A percentile compares a stretch with the other conserved stretches of the same genome.
phyloP scores from a whole-genome alignment of 2,329 filamentous ascomycete species.

The Sphaerulina musiva region DNA sequence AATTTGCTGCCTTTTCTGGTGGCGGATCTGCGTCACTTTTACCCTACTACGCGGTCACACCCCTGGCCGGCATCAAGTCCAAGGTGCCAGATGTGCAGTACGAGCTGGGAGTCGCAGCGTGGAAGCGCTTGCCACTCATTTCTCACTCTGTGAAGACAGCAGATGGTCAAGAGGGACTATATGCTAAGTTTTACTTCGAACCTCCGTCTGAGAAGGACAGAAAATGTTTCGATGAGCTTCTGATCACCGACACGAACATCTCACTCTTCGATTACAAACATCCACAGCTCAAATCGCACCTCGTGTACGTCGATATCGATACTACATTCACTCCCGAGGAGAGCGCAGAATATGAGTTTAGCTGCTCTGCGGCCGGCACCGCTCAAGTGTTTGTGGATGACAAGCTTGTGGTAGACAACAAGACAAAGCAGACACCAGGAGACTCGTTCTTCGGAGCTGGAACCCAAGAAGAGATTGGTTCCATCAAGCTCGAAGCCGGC shows the following conservation, averaged over 20 bases:
- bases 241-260: slow-evolving; percentile 36
- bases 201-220: slow-evolving; percentile 43
- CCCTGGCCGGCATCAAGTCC: slow-evolving; percentile 28
- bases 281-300: slow-evolving; percentile 29
- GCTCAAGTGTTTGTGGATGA: slow-evolving; percentile 60
- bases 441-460: slow-evolving; percentile 60
- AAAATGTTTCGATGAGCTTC: slow-evolving; percentile 47
- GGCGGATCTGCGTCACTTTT: slow-evolving; percentile 32
- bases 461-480: slow-evolving; percentile 57
- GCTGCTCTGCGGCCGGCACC: slow-evolving; percentile 59
- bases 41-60: slow-evolving; percentile 33
- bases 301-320: slow-evolving; percentile 45
- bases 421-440: slow-evolving; percentile 51
- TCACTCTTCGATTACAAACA: slow-evolving; percentile 50
- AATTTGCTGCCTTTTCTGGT: slow-evolving; percentile 51
- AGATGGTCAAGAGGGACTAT: slow-evolving; percentile 23
- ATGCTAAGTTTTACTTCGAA: slow-evolving; percentile 39
- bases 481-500: slow-evolving; percentile 52
- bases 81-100: slow-evolving; percentile 23
- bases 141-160: slow-evolving; percentile 22
- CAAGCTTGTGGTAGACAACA: slow-evolving; percentile 59
- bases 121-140: slow-evolving; percentile 29
- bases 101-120: slow-evolving; percentile 25
- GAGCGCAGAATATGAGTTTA: slow-evolving; percentile 57
- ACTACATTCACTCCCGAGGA: slow-evolving; percentile 55